Evolutionary conservation across 2,329 filamentous ascomycete species (phyloP).

Genomic region (Phaeosphaeriaceae sp.): DNA sequence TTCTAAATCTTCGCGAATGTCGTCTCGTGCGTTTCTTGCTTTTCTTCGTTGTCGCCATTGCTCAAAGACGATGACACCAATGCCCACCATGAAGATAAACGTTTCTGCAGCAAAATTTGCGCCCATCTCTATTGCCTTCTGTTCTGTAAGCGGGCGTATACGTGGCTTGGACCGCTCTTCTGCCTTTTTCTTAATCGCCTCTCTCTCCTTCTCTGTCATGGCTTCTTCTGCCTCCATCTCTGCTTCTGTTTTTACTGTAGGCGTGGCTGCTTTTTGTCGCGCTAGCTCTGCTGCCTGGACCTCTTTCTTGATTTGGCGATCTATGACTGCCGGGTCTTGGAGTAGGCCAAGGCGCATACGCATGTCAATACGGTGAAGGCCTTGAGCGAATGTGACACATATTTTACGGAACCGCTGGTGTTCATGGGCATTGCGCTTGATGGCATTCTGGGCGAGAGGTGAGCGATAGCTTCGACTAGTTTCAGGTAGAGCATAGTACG

Average conservation of each 20-base stretch:
- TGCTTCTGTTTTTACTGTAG: constrained; percentile 68
- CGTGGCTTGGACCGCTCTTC: constrained; percentile 54
- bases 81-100: constrained; percentile 70
- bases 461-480: constrained; percentile 1
- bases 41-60: constrained; percentile 67
- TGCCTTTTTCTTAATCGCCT: constrained; percentile 54
- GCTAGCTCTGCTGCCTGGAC: constrained; percentile 62
- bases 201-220: constrained; percentile 54
- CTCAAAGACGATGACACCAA: constrained; percentile 67
- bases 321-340: constrained; percentile 64
- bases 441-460: constrained; percentile 61
- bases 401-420: constrained; percentile 69
- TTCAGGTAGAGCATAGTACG: constrained; percentile 51
- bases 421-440: constrained; percentile 71
- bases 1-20: constrained; percentile 64
- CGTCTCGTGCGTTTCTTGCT: constrained; percentile 64
- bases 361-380: constrained; percentile 71
- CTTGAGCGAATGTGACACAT: constrained; percentile 68
- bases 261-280: constrained; percentile 57
- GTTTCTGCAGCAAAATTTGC: constrained; percentile 72
- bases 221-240: constrained; percentile 64
- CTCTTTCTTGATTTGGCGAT: constrained; percentile 59
- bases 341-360: constrained; percentile 69
- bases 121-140: constrained; percentile 71
- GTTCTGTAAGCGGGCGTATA: constrained; percentile 69